Conservation (phyloP, 192 early-diverging fungal species). For the Blastocladiella britannica region DNA sequence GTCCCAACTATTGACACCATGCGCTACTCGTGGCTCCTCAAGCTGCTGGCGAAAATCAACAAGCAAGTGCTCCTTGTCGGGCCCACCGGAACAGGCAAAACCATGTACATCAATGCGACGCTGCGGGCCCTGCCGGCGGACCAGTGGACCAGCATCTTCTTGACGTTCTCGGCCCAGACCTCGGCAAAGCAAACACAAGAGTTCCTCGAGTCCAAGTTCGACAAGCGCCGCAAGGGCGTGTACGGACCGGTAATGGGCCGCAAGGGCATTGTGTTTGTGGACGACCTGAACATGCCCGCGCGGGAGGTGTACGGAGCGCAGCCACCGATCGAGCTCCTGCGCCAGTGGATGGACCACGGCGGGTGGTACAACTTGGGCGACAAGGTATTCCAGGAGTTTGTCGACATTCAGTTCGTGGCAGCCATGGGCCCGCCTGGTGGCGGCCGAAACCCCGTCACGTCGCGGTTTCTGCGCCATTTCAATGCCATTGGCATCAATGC, state of each 20-base stretch:
- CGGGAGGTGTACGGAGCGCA: conserved; percentile 94
- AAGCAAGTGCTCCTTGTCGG: conserved; percentile 89
- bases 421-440: conserved; percentile 99
- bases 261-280: conserved; percentile 97
- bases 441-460: conserved; percentile 84
- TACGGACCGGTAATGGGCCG: conserved; percentile 60
- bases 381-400: conserved; percentile 76
- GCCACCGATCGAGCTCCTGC: conserved; percentile 84
- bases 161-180: conserved; percentile 84
- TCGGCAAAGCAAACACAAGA: conserved; percentile 89
- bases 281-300: conserved; percentile 97
- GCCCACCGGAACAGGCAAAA: conserved; percentile 96
- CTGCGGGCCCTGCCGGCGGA: conserved; percentile 87
- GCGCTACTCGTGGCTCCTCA: conserved; percentile 83
- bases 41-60: conserved; percentile 85
- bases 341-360: conserved; percentile 82
- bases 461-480: conserved; percentile 88
- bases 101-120: conserved; percentile 92
- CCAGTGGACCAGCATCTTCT: conserved; percentile 92
- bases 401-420: conserved; percentile 96
- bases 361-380: conserved; percentile 89
- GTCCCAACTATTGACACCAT: conserved; percentile 98
- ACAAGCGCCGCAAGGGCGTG: conserved; percentile 68
- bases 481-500: conserved; percentile 95
- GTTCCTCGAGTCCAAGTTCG: conserved; percentile 91